phyloP scores from a whole-genome alignment of 805 yeast species.

The Barnettozyma siamensis region DNA sequence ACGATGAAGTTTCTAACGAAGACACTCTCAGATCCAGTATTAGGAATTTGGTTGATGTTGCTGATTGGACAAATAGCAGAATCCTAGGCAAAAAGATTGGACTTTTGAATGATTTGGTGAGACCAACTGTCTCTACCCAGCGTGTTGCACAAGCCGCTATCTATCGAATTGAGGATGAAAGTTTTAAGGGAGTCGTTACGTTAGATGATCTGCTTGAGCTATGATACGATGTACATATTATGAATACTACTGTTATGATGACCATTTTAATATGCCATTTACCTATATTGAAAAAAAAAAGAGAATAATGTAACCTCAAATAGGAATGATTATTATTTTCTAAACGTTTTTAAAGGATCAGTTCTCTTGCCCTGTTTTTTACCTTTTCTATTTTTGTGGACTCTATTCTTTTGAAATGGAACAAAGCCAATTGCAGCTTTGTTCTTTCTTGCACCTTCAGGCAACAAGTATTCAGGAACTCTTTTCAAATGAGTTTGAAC shows the following conservation, averaged over 20 bases:
- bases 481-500: conserved; percentile 81
- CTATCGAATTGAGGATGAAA: conserved; percentile 45
- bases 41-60: conserved; percentile 36
- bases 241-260: not conserved
- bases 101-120: conserved; percentile 40
- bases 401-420: conserved; percentile 58
- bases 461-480: conserved; percentile 88
- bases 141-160: conserved; percentile 57
- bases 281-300: too few relatives aligned
- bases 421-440: conserved; percentile 60
- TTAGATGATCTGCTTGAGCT: conserved; percentile 41
- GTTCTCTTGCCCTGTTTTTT: conserved; percentile 38
- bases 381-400: conserved; percentile 33
- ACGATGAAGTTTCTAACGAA: conserved; percentile 39
- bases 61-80: conserved; percentile 38
- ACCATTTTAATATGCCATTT: too few relatives aligned
- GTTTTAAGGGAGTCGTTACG: conserved; percentile 51
- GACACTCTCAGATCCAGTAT: conserved; percentile 36
- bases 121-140: conserved; percentile 65
- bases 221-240: not conserved
- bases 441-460: conserved; percentile 61
- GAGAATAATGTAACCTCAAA: not conserved
- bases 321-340: conserved; percentile 14
- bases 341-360: conserved; percentile 63
- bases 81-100: conserved; percentile 35